These are phyloP conservation scores for Albophoma yamanashiensis DNA, from an alignment of 2,329 filamentous ascomycete species.

Conservation along the genomic window DNA sequence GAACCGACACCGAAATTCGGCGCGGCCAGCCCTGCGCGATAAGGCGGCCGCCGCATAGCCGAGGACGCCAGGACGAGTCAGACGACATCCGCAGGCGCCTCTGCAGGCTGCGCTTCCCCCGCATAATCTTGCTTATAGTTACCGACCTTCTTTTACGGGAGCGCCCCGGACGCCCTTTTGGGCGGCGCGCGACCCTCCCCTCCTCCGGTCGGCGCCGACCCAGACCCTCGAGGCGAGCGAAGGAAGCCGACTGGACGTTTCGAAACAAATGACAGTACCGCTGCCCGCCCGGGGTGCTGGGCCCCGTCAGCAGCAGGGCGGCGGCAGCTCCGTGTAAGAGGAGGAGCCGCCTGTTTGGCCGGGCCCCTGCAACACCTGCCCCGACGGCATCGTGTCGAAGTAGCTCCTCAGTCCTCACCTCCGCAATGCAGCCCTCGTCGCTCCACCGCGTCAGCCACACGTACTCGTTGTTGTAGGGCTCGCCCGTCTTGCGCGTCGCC, in stretches of 20 bases:
- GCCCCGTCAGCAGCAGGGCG: too few relatives aligned
- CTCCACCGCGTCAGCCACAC: constrained; percentile 13
- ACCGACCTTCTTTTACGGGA: not conserved
- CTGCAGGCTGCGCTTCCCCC: not conserved
- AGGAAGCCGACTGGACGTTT: not conserved
- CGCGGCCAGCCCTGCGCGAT: not conserved
- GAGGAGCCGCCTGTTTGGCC: too few relatives aligned
- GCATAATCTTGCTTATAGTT: not conserved
- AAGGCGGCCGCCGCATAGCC: not conserved
- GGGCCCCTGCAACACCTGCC: constrained; percentile 6
- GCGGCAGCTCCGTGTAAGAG: not conserved
- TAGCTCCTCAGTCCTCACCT: constrained; percentile 13
- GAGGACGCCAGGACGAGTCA: not conserved
- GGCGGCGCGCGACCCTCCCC: not conserved
- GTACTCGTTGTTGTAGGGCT: constrained; percentile 14
- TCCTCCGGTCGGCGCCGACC: not conserved
- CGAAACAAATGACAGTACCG: not conserved
- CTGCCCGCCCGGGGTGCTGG: not conserved
- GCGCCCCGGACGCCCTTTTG: not conserved
- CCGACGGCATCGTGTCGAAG: constrained; percentile 11
- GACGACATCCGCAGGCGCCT: not conserved
- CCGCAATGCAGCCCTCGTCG: constrained; percentile 11
- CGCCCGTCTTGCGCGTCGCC: constrained; percentile 8
- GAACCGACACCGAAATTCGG: not conserved
- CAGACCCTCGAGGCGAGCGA: not conserved